These are phyloP conservation scores for Lachancea sp. DNA, from an alignment of 805 yeast species.

Conservation along the genomic window DNA sequence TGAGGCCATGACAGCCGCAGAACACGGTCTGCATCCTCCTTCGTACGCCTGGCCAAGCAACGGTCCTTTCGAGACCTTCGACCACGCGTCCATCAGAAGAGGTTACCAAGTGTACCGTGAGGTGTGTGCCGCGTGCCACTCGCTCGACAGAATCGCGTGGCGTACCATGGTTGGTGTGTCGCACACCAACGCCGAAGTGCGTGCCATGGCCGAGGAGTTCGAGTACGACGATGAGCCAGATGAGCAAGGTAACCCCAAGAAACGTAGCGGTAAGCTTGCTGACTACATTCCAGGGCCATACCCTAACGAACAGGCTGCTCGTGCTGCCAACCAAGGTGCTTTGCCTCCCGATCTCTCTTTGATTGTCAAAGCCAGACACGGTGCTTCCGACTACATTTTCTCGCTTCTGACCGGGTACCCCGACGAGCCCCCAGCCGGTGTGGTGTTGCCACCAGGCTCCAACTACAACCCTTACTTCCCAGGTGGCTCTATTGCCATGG, in stretches of 20 bases:
- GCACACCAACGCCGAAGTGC: constrained; percentile 83
- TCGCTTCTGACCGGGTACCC: constrained; percentile 96
- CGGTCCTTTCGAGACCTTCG: constrained; percentile 86
- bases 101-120: constrained; percentile 98
- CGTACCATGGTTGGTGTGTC: constrained; percentile 96
- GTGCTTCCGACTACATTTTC: constrained; percentile 93
- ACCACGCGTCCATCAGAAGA: constrained; percentile 94
- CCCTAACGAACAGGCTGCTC: constrained; percentile 97
- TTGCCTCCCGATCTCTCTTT: constrained; percentile 96
- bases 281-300: constrained; percentile 94
- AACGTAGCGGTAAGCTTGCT: constrained; percentile 96
- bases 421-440: constrained; percentile 98
- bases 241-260: constrained; percentile 95
- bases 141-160: constrained; percentile 96
- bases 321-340: constrained; percentile 99
- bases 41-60: constrained; percentile 88
- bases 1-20: constrained; percentile 96
- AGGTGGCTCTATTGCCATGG: constrained; percentile 99
- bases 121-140: constrained; percentile 98
- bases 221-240: constrained; percentile 99
- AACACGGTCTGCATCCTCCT: constrained; percentile 97
- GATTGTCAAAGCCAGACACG: constrained; percentile 98
- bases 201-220: constrained; percentile 89
- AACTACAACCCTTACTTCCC: constrained; percentile 99
- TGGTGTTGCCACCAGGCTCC: constrained; percentile 81